Conservation (phyloP, 306 rosid species). For the Vigna nakashimae region DNA sequence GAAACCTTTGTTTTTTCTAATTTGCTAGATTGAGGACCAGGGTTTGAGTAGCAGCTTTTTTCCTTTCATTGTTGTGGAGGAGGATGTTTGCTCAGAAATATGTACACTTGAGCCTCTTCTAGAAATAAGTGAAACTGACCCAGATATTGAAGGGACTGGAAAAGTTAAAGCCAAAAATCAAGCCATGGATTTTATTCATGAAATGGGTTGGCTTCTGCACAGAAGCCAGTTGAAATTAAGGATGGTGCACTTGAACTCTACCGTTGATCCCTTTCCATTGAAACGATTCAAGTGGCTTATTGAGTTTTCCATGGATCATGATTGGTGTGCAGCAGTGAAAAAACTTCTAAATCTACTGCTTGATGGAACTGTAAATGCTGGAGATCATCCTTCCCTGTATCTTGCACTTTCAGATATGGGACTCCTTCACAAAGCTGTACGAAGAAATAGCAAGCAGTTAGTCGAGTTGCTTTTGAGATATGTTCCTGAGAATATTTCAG, state of each 20-base stretch:
- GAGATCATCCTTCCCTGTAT: constrained; percentile 62
- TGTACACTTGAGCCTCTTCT: constrained; percentile 72
- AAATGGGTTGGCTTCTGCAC: constrained; percentile 97
- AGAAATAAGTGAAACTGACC: constrained; percentile 56
- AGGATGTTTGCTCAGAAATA: constrained; percentile 90
- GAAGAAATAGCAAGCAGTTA: constrained; percentile 72
- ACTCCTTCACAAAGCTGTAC: constrained; percentile 89
- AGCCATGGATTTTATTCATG: constrained; percentile 91
- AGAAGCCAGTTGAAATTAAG: constrained; percentile 71
- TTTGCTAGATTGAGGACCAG: constrained; percentile 86
- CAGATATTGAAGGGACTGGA: constrained; percentile 50
- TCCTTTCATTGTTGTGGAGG: constrained; percentile 91
- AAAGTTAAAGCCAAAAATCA: constrained; percentile 62
- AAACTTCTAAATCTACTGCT: constrained; percentile 73
- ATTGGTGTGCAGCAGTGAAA: constrained; percentile 86
- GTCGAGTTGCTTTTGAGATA: constrained; percentile 83
- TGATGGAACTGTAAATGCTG: constrained; percentile 69
- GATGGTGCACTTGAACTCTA: constrained; percentile 62
- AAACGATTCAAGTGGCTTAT: constrained; percentile 80
- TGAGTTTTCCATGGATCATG: constrained; percentile 93
- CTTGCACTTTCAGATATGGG: constrained; percentile 73
- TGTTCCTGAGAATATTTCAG: constrained; percentile 54
- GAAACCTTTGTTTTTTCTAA: constrained; percentile 4
- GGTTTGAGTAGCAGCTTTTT: constrained; percentile 87
- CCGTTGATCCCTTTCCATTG: constrained; percentile 61